These are phyloP conservation scores for Barnettozyma salicaria DNA, from an alignment of 805 yeast genomes.

Conservation along the genomic window DNA sequence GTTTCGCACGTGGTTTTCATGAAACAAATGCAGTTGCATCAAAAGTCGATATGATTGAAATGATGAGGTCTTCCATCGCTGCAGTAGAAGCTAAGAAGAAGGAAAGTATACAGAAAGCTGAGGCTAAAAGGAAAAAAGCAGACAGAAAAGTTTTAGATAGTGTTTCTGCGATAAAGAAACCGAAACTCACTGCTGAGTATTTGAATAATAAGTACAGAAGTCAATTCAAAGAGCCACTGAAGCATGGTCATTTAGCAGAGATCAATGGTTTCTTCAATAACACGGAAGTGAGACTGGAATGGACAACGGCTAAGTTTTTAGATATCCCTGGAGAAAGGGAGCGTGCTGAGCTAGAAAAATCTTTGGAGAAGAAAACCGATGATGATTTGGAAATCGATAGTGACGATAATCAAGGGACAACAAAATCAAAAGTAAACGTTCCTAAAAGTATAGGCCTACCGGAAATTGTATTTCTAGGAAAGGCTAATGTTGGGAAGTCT, in stretches of 20 bases:
- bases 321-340: conserved; percentile 54
- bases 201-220: conserved; percentile 18
- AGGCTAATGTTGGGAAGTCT: conserved; percentile 85
- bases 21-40: neutral
- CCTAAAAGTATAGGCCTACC: conserved; percentile 40
- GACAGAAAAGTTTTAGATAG: too few species aligned
- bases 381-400: conserved; percentile 13
- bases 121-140: neutral
- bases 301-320: conserved; percentile 49
- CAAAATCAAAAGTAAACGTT: too few species aligned
- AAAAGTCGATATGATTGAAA: conserved; percentile 2
- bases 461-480: conserved; percentile 71
- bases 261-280: conserved; percentile 40
- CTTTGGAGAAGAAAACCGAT: conserved; percentile 10
- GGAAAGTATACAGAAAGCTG: neutral
- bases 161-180: conserved; percentile 4
- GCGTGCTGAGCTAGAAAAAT: conserved; percentile 17
- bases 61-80: conserved; percentile 4
- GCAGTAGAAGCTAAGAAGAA: conserved; percentile 7
- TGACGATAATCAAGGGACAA: conserved; percentile 5
- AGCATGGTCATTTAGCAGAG: conserved; percentile 20
- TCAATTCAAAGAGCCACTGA: conserved; percentile 16
- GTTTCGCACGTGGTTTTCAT: too few species aligned
- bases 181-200: conserved; percentile 10
- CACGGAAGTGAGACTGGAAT: conserved; percentile 45